Percentiles rank a stretch among this genome's conserved stretches.
Evolutionary conservation across 768 basidiomycete genomes (phyloP).

Genomic region (Podaxis sp.): DNA sequence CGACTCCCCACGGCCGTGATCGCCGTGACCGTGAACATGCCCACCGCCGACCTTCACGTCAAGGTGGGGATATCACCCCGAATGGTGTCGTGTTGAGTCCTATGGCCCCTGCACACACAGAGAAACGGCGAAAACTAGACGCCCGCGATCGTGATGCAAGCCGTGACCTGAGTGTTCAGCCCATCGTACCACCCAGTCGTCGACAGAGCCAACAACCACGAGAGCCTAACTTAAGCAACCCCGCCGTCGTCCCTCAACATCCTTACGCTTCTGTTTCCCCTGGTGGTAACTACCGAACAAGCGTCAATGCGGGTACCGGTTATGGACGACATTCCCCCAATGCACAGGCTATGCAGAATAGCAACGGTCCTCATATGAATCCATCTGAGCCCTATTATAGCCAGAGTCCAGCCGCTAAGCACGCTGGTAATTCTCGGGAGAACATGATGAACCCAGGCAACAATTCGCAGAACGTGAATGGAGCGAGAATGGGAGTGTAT

Average conservation of each 20-base stretch:
- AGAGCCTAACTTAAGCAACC: constrained; percentile 31
- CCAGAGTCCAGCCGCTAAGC: constrained; percentile 44
- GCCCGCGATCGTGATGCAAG: constrained; percentile 44
- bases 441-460: constrained; percentile 44
- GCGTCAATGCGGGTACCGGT: constrained; percentile 22
- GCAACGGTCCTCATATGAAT: constrained; percentile 41
- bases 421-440: constrained; percentile 47
- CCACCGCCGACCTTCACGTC: constrained; percentile 45
- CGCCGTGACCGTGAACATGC: constrained; percentile 54
- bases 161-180: constrained; percentile 63
- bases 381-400: constrained; percentile 70
- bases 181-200: constrained; percentile 60
- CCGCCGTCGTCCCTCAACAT: constrained; percentile 52
- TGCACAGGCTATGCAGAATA: constrained; percentile 32
- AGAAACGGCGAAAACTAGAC: constrained; percentile 53
- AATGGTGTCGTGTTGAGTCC: constrained; percentile 64
- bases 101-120: constrained; percentile 46
- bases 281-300: constrained; percentile 48
- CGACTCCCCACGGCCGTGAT: constrained; percentile 53
- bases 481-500: constrained; percentile 58
- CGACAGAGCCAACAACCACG: constrained; percentile 64
- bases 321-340: constrained; percentile 60
- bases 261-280: constrained; percentile 69
- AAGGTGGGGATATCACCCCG: constrained; percentile 44
- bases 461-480: constrained; percentile 28